Base-by-base conservation (phyloP, 352 stramenopile species). In the Blastocystis sp. region DNA sequence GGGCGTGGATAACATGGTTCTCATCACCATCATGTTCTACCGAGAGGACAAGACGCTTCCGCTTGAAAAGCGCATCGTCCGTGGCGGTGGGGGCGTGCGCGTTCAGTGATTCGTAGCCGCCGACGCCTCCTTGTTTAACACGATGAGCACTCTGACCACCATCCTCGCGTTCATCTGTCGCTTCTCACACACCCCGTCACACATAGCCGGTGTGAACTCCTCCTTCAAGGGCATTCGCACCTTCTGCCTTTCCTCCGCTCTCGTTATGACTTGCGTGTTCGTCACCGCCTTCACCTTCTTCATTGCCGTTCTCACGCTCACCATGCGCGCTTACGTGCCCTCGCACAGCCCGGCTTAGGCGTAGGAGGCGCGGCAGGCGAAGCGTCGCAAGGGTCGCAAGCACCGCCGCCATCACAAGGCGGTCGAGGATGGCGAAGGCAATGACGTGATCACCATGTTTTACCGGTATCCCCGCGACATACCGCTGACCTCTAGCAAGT, bases 211-310 rank as follows among this genome's bases (percentile, higher is more conserved):
- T 40, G 62, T 87, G 1, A 87, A 87, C 28, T 59, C 3, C 1
- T 87, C 77, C 21, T 87, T 87, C 28, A 87, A 77, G 10, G 77
- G 77, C 6, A 87, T 87, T 43, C 9, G 21, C 28, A 77, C 62
- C 2, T 87, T 87, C 61, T 87, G 62, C n/a, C n/a, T 87, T 3
- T 87, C 77, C 38, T 87, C 77, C 24, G 65, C 62, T 0, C 0
- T 87, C 17, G 77, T 87, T 10, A 87, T 87, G 77, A 81, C 48
- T 2, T 81, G 3, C 28, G 71, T 81, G 9, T 81, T 81, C 59
- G n/a, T 81, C 52, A 64, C 52, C 2, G 52, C 48, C 7, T 76
- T 87, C 28, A 87, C 65, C n/a, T 40, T 61, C 24, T 87, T 54
- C 24, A 14, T 87, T 0, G 65, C 77, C 28, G 11, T 52, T 4